phyloP scores from a whole-genome alignment of 768 basidiomycete genomes.

The Pleurotus eryngii region DNA sequence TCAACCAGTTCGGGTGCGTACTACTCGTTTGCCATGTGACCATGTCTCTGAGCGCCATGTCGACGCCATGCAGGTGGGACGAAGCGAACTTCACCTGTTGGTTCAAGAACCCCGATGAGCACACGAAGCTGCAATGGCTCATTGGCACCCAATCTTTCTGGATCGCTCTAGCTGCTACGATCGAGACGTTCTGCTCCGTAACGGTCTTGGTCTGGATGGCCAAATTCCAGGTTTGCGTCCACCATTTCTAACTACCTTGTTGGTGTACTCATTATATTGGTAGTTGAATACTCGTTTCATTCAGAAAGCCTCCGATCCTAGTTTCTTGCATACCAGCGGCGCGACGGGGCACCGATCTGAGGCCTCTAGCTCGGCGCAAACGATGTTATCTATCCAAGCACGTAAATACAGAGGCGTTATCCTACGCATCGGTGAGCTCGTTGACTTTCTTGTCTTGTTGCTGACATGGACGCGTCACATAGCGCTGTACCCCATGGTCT shows the following conservation, averaged over 20 bases:
- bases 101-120: slow-evolving; percentile 15
- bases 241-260: neutral
- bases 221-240: slow-evolving; percentile 15
- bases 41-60: neutral
- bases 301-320: neutral
- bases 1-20: slow-evolving; percentile 20
- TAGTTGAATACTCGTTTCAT: neutral
- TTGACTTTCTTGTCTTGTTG: no score
- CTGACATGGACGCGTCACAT: no score
- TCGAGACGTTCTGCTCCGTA: slow-evolving; percentile 16
- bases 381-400: neutral
- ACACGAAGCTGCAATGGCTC: slow-evolving; percentile 18
- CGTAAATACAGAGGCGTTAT: slow-evolving; percentile 10
- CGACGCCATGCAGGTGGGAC: slow-evolving; percentile 12
- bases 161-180: slow-evolving; percentile 16
- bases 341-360: neutral
- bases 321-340: neutral
- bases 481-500: slow-evolving; percentile 22
- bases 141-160: slow-evolving; percentile 24
- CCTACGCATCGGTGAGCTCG: slow-evolving; percentile 15
- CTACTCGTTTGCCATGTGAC: neutral
- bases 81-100: slow-evolving; percentile 17
- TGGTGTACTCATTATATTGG: no score
- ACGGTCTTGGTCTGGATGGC: slow-evolving; percentile 18
- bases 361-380: neutral